phyloP scores from a whole-genome alignment of 192 early-diverging fungal genomes.

The Chytriomyces sp. region DNA sequence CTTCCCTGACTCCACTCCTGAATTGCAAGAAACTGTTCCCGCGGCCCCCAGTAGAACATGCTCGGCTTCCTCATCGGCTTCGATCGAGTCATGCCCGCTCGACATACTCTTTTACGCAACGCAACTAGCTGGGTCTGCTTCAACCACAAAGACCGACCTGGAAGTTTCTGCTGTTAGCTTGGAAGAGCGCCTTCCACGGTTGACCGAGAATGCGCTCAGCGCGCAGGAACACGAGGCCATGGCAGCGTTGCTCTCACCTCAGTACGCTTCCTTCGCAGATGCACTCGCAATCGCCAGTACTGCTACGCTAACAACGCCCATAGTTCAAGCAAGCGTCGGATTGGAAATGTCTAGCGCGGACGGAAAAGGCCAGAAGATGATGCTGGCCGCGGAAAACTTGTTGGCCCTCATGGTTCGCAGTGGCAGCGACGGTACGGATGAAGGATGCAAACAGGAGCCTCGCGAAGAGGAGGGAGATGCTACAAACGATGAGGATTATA shows the following conservation, averaged over 20 bases:
- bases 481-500: neutral
- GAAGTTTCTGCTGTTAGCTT: neutral
- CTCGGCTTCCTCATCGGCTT: neutral
- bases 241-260: too few species aligned
- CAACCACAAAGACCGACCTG: neutral
- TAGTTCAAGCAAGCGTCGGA: neutral
- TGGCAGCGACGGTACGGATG: neutral
- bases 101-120: conserved; percentile 24
- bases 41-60: neutral
- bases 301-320: neutral
- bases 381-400: conserved; percentile 22
- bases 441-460: neutral
- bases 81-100: conserved; percentile 4
- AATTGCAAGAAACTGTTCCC: neutral
- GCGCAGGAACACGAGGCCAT: too few species aligned
- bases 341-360: neutral
- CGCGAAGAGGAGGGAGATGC: neutral
- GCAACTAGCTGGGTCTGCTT: neutral
- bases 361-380: conserved; percentile 3
- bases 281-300: neutral
- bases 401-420: neutral
- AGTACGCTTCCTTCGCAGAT: neutral
- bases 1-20: neutral
- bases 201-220: too few species aligned
- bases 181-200: too few species aligned